Conservation (phyloP, 2,329 filamentous ascomycete genomes). For the Fusarium sp. region DNA sequence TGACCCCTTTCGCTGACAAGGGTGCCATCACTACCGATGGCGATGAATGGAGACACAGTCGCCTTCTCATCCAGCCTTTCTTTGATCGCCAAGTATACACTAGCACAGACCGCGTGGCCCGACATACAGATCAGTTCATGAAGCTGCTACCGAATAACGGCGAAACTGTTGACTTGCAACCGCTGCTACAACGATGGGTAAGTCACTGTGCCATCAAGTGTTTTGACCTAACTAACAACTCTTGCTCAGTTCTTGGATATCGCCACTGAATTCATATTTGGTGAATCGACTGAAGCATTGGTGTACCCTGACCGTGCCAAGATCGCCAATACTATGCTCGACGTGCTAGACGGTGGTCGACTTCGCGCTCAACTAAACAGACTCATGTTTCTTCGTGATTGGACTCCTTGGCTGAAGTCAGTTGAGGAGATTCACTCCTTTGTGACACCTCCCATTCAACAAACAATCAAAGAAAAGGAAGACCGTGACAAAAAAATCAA, state of each 20-base stretch:
- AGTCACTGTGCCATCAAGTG: background rate
- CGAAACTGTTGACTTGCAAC: background rate
- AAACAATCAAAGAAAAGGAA: background rate
- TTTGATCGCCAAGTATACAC: constrained; percentile 16
- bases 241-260: background rate
- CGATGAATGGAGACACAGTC: constrained; percentile 6
- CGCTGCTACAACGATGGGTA: background rate
- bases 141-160: background rate
- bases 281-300: background rate
- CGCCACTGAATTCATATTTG: background rate
- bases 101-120: constrained; percentile 5
- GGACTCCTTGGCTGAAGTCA: constrained; percentile 4
- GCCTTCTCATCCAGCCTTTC: constrained; percentile 1
- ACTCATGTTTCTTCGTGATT: constrained; percentile 11
- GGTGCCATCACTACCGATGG: constrained; percentile 10
- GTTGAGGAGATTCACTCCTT: constrained; percentile 3
- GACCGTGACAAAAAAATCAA: constrained; percentile 1
- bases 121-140: background rate
- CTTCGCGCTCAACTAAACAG: background rate
- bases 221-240: background rate
- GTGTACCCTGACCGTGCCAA: constrained; percentile 1
- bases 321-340: constrained; percentile 5
- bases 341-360: background rate
- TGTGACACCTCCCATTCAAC: background rate
- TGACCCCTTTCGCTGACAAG: constrained; percentile 6